phyloP scores from a whole-genome alignment of 169 alveolate genomes.

The Eimeria nieschulzi region DNA sequence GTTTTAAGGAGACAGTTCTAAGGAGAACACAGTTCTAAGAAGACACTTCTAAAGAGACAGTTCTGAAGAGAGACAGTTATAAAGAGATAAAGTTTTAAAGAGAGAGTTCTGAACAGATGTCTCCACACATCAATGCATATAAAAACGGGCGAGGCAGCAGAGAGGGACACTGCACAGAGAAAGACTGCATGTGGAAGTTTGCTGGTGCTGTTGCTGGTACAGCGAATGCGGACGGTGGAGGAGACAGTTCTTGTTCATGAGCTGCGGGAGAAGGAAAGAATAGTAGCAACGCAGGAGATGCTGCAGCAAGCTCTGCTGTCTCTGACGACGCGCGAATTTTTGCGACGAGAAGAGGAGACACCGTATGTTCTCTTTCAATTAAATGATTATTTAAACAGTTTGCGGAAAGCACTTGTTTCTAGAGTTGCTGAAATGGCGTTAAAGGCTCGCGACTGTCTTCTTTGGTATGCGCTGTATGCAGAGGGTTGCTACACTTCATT shows the following conservation, averaged over 20 bases:
- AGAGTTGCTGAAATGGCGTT: too few species aligned
- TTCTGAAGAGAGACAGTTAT: too few species aligned
- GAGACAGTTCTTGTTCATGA: not conserved
- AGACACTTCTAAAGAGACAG: too few species aligned
- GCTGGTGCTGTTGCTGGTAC: conserved; percentile 13
- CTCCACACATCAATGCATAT: too few species aligned
- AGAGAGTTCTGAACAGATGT: too few species aligned
- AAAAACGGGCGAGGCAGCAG: too few species aligned
- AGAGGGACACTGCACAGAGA: too few species aligned
- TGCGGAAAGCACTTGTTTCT: too few species aligned
- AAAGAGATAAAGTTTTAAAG: too few species aligned
- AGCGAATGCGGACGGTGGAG: not conserved
- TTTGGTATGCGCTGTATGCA: not conserved
- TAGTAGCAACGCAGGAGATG: not conserved
- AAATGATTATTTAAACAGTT: too few species aligned
- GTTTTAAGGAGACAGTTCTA: not conserved
- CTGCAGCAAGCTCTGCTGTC: conserved; percentile 7
- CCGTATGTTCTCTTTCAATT: not conserved
- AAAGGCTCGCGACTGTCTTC: not conserved
- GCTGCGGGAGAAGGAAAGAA: not conserved
- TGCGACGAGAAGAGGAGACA: conserved; percentile 2
- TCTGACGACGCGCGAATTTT: not conserved
- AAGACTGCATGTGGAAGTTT: too few species aligned
- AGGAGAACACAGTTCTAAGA: not conserved
- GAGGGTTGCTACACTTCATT: not conserved